Conservation (phyloP, 768 basidiomycete genomes). For the Kondoa subrosea region DNA sequence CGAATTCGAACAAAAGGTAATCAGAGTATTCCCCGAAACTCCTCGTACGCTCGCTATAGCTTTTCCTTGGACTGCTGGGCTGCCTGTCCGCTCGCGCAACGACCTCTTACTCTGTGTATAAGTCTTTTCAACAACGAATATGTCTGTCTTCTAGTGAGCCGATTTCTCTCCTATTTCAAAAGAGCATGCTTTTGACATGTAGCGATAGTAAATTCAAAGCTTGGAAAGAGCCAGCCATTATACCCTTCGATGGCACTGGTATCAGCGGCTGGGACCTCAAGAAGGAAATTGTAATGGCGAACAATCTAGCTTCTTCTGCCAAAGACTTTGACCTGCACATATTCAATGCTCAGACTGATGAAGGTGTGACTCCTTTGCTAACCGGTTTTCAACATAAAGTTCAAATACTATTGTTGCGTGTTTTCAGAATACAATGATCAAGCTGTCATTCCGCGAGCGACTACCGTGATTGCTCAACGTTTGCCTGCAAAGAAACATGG, state of each 20-base stretch:
- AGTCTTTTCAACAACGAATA: too few species aligned
- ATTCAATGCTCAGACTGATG: slow-evolving; percentile 64
- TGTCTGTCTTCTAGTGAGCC: slow-evolving; percentile 8
- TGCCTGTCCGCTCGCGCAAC: too few species aligned
- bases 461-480: slow-evolving; percentile 82
- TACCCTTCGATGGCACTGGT: slow-evolving; percentile 95
- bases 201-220: slow-evolving; percentile 83
- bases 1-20: too few species aligned
- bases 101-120: too few species aligned
- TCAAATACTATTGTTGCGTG: not conserved
- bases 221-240: slow-evolving; percentile 78
- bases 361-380: slow-evolving; percentile 45
- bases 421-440: slow-evolving; percentile 70
- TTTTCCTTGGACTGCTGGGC: too few species aligned
- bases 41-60: too few species aligned
- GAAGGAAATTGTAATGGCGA: slow-evolving; percentile 90
- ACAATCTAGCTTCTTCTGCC: slow-evolving; percentile 76
- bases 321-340: slow-evolving; percentile 90
- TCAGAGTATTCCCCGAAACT: too few species aligned
- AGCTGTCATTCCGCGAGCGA: slow-evolving; percentile 78
- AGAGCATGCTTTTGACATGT: not conserved
- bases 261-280: slow-evolving; percentile 99
- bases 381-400: not conserved
- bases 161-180: not conserved
- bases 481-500: slow-evolving; percentile 47